These are phyloP conservation scores for Calonectria naviculata DNA, from an alignment of 2,329 filamentous ascomycete genomes.

Conservation along the genomic window DNA sequence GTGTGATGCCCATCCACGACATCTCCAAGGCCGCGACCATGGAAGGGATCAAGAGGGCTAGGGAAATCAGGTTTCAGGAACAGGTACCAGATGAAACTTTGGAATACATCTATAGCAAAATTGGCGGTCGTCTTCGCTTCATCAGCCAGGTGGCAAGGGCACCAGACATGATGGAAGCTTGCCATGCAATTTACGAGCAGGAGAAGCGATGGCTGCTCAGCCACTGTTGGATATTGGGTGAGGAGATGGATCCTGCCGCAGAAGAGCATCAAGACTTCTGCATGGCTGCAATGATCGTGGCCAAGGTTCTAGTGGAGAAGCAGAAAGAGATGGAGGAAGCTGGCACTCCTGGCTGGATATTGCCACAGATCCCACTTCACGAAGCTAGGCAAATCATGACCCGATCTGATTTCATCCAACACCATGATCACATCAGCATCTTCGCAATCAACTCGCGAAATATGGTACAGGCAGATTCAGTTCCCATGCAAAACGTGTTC, in stretches of 20 bases:
- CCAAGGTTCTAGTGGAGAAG: constrained; percentile 64
- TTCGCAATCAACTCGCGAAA: constrained; percentile 67
- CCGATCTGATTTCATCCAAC: constrained; percentile 65
- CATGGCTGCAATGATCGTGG: constrained; percentile 68
- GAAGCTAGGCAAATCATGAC: constrained; percentile 65
- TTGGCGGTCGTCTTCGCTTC: constrained; percentile 65
- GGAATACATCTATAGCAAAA: constrained; percentile 63
- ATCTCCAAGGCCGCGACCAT: constrained; percentile 60
- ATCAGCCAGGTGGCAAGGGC: constrained; percentile 64
- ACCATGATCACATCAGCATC: constrained; percentile 67
- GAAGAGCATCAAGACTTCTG: constrained; percentile 72
- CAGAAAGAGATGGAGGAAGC: constrained; percentile 48
- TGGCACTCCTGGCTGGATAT: constrained; percentile 20
- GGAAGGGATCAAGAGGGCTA: constrained; percentile 60
- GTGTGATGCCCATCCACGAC: constrained; percentile 64
- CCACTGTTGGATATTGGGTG: constrained; percentile 74
- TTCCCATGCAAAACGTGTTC: constrained; percentile 70
- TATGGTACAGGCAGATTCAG: constrained; percentile 66
- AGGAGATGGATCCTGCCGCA: constrained; percentile 74
- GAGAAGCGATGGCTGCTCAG: constrained; percentile 77
- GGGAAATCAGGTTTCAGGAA: constrained; percentile 56
- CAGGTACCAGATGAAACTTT: constrained; percentile 50
- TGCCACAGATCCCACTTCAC: constrained; percentile 62
- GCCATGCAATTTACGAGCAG: constrained; percentile 65
- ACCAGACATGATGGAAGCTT: constrained; percentile 61